These are phyloP conservation scores for Berberis vulgaris DNA, from an alignment of 164 flowering plant genomes.

Conservation along the genomic window DNA sequence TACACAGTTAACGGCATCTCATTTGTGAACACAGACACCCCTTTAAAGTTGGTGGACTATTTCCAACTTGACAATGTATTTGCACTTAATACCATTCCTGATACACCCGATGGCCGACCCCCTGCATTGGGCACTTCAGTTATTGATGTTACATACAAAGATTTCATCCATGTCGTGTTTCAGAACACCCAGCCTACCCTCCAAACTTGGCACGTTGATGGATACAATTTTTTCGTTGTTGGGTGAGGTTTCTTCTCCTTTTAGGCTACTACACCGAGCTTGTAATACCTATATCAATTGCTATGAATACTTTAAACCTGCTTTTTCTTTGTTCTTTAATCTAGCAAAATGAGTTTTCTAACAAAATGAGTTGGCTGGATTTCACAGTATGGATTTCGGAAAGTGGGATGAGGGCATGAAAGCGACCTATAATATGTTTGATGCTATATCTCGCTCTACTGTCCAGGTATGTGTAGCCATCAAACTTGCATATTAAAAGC, in stretches of 20 bases:
- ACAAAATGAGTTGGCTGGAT: neutral
- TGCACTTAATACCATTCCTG: conserved; percentile 5
- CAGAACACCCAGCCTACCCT: conserved; percentile 14
- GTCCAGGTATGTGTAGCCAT: conserved; percentile 23
- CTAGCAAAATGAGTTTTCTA: neutral
- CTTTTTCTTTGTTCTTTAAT: neutral
- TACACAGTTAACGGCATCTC: conserved; percentile 32
- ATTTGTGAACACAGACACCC: conserved; percentile 25
- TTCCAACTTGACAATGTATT: conserved; percentile 14
- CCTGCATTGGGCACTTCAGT: conserved; percentile 12
- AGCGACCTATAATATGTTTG: conserved; percentile 20
- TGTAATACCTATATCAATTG: neutral
- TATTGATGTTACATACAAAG: conserved; percentile 13
- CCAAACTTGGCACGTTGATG: conserved; percentile 38
- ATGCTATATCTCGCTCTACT: conserved; percentile 29
- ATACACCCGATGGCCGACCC: conserved; percentile 15
- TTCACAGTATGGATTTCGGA: conserved; percentile 27
- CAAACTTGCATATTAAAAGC: neutral
- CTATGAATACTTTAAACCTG: neutral
- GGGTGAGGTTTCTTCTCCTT: conserved; percentile 19
- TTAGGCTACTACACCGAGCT: neutral
- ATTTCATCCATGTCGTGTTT: conserved; percentile 26
- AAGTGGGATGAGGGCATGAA: conserved; percentile 12
- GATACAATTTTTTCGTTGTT: conserved; percentile 33
- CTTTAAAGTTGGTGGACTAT: conserved; percentile 34